Evolutionary conservation across 2,329 filamentous ascomycete genomes (phyloP), one percentile per base, ranked within the genome.

Genomic region (Colletotrichum somersetense): DNA sequence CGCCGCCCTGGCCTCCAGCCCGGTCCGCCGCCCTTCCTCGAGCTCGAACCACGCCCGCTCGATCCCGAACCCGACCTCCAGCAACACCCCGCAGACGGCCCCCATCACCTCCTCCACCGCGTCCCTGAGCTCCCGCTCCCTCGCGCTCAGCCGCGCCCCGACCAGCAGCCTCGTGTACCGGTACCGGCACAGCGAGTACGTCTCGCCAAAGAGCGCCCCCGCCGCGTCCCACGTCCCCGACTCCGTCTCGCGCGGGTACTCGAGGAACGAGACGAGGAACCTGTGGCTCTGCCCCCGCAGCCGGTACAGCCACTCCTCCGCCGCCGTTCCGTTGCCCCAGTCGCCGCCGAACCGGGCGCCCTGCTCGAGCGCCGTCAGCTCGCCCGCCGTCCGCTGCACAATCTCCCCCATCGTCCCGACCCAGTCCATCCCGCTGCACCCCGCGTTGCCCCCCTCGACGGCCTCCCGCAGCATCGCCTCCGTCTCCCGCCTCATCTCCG

Each of bases 401-500:
- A 87, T 83, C 62, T 84, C 82, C 44, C 81, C 80, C 10, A 80
- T 77, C n/a, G 83, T 79, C 5, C 77, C 72, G 2, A 77, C 73
- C 85, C 85, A 87, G 68, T 86, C 83, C n/a, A 84, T 80, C 3
- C 83, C 83, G 20, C 80, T 80, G 74, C 85, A 82, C 35, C 73
- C 67, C 26, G 26, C 26, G 0, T 69, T 73, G 16, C 73, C 75
- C 3, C 35, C 42, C 1, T 26, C 30, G 10, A 71, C 14, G 2
- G 72, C 73, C 20, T 73, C 67, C 23, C 72, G 63, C 42, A 85
- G 59, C 1, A 80, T 77, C 48, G 75, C 68, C 65, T 81, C 81
- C 0, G 80, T 78, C 38, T 77, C 73, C 4, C 57, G 58, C 53
- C 78, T 80, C 81, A 85, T 81, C 5, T 74, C 48, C 52, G 67